A percentile compares a stretch with the other conserved stretches of the same genome.
Evolutionary conservation across 768 basidiomycete species (phyloP).

Genomic region (Pilatotrama ljubarskyi): DNA sequence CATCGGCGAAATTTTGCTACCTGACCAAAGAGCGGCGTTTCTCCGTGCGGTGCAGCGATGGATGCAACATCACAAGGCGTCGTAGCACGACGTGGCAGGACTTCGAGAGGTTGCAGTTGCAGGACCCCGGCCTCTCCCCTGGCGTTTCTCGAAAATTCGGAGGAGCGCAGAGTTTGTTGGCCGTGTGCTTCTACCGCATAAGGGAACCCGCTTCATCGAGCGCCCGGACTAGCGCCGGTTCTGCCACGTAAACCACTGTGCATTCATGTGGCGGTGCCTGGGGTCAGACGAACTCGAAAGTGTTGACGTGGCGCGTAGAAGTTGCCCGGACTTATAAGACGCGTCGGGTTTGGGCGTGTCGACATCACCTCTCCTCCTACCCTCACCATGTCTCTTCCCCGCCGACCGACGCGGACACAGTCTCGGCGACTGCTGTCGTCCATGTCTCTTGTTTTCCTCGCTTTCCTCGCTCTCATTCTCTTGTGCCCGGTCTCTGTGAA

Average conservation of each 20-base stretch:
- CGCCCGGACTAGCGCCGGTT: neutral
- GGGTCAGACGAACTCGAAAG: constrained; percentile 14
- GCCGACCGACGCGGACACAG: constrained; percentile 57
- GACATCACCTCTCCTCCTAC: constrained; percentile 13
- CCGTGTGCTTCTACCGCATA: neutral
- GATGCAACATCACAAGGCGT: constrained; percentile 11
- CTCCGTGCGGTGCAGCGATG: constrained; percentile 15
- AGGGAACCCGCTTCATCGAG: neutral
- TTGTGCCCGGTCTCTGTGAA: constrained; percentile 62
- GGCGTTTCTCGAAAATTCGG: constrained; percentile 17
- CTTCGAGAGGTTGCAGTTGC: neutral
- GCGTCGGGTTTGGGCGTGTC: constrained; percentile 5
- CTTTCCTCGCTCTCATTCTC: constrained; percentile 68
- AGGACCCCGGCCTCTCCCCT: constrained; percentile 7
- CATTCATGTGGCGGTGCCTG: constrained; percentile 5
- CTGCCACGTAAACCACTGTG: constrained; percentile 12
- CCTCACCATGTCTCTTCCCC: constrained; percentile 30
- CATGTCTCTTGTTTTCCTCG: constrained; percentile 49
- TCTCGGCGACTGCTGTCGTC: constrained; percentile 57
- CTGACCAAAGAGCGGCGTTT: constrained; percentile 1
- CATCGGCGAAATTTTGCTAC: neutral
- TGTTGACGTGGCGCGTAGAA: constrained; percentile 28
- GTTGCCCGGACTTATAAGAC: constrained; percentile 14
- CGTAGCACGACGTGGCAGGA: constrained; percentile 15
- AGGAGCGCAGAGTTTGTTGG: neutral